Conservation (phyloP, 2,329 filamentous ascomycete species). For the Cladosporium oxysporum region DNA sequence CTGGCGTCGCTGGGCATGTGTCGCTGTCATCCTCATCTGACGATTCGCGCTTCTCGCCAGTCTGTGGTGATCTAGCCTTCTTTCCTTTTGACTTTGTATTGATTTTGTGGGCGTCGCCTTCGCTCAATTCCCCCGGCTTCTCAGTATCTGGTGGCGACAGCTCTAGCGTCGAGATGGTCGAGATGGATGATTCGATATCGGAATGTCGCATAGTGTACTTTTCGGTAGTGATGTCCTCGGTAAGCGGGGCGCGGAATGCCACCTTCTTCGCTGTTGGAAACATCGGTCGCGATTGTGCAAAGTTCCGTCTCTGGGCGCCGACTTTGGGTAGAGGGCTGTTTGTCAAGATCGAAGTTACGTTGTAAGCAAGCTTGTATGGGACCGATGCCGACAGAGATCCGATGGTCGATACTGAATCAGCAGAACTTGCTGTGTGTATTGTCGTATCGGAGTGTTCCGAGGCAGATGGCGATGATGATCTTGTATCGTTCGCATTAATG, state of each 20-base stretch:
- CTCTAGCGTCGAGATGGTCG: slow-evolving; percentile 35
- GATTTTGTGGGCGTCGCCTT: slow-evolving; percentile 12
- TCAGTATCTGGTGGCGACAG: slow-evolving; percentile 25
- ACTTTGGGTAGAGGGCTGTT: slow-evolving; percentile 47
- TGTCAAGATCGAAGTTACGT: slow-evolving; percentile 47
- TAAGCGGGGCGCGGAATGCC: slow-evolving; percentile 56
- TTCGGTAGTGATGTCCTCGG: slow-evolving; percentile 60
- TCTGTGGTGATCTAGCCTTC: slow-evolving; percentile 22
- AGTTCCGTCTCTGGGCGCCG: slow-evolving; percentile 23
- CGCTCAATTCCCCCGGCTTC: slow-evolving; percentile 6
- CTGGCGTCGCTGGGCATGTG: slow-evolving; percentile 54
- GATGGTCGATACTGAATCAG: slow-evolving; percentile 31
- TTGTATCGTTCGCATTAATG: slow-evolving; percentile 28
- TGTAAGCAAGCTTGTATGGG: slow-evolving; percentile 50
- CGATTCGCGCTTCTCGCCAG: slow-evolving; percentile 47
- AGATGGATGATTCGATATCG: slow-evolving; percentile 50
- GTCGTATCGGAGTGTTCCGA: slow-evolving; percentile 16
- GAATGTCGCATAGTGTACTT: slow-evolving; percentile 58
- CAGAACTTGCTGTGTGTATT: slow-evolving; percentile 40
- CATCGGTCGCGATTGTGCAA: slow-evolving; percentile 44
- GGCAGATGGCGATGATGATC: slow-evolving; percentile 9
- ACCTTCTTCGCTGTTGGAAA: slow-evolving; percentile 62
- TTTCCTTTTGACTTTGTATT: slow-evolving; percentile 7
- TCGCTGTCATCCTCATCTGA: slow-evolving; percentile 52
- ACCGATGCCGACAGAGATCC: slow-evolving; percentile 39